Base-by-base conservation (phyloP, 305 asterid genomes). In the Fraxinus paxiana region DNA sequence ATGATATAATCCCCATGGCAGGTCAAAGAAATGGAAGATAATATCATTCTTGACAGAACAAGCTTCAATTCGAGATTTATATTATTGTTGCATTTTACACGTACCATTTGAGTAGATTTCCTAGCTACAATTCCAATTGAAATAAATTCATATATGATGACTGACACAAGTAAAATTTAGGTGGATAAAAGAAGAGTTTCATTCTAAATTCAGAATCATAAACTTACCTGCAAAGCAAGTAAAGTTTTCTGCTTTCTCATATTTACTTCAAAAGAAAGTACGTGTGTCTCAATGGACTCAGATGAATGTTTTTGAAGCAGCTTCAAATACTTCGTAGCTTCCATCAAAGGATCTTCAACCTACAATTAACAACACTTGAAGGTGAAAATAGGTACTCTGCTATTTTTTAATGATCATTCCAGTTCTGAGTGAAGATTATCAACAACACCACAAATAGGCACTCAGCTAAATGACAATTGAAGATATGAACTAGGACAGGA, bases 271-370 rank as follows among this genome's bases (percentile, higher is more conserved):
- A 94, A 96, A 48, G 98, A 94, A 54, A 94, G 92, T 72, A 93
- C 83, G 83, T 96, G 98, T 6, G 98, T 94, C 88, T 92, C 97
- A 79, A 93, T 82, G 84, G 81, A 88, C 83, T 96, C 91, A 82
- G 97, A 86, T 76, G 99, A 96, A 82, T 96, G 97, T 85, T 91
- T 92, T 91, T 94, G 99, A 54, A 94, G 98, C 76, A 92, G 93
- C 91, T 93, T 96, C 92, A 94, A 87, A 90, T 92, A 94, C 90
- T 93, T 96, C 7, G 98, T 92, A 79, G 98, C 99, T 90, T 96
- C 98, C 48, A 77, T 79, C 87, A 94, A 75, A 75, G 98, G 97
- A 86, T 93, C 96, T 88, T 96, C 99, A 80, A 94, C 94, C 99
- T 96, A 85, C 83, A 87, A 81, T 77, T 76, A 79, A 80, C 28